These are phyloP conservation scores for Flaveria robusta DNA, from an alignment of 129 eudicot species.

Conservation along the genomic window DNA sequence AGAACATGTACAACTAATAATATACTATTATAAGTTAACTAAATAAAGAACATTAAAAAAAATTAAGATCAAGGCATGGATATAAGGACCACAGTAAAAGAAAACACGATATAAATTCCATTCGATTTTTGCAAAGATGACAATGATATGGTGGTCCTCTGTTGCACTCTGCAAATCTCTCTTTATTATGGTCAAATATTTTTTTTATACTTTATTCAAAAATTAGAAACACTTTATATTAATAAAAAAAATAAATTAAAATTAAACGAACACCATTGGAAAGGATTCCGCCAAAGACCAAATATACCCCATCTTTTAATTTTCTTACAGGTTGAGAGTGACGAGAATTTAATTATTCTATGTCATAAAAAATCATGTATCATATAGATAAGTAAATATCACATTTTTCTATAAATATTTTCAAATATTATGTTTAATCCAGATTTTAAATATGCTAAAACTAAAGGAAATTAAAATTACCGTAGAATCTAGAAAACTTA, in stretches of 20 bases:
- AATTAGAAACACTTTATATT: neutral
- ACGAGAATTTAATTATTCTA: constrained; percentile 26
- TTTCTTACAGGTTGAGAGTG: constrained; percentile 39
- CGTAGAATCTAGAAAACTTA: no score
- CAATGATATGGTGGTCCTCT: constrained; percentile 38
- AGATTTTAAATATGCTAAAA: no score
- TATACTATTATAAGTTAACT: no score
- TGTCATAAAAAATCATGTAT: no score
- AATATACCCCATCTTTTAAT: constrained; percentile 46
- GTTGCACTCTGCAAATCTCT: constrained; percentile 40
- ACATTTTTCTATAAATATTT: no score
- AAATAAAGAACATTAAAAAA: no score
- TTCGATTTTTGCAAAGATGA: constrained; percentile 34
- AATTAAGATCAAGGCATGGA: no score
- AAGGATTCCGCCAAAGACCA: neutral
- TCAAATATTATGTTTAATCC: no score
- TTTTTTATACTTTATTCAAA: neutral
- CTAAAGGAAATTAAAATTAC: no score
- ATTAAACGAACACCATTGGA: no score
- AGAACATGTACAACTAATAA: no score
- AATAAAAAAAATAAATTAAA: constrained; percentile 2
- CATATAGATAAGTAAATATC: no score
- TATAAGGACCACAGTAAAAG: constrained; percentile 39
- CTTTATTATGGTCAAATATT: constrained; percentile 28
- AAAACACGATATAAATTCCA: constrained; percentile 36